phyloP scores from a whole-genome alignment of 257 asterid species.

The Lycium barbarum region DNA sequence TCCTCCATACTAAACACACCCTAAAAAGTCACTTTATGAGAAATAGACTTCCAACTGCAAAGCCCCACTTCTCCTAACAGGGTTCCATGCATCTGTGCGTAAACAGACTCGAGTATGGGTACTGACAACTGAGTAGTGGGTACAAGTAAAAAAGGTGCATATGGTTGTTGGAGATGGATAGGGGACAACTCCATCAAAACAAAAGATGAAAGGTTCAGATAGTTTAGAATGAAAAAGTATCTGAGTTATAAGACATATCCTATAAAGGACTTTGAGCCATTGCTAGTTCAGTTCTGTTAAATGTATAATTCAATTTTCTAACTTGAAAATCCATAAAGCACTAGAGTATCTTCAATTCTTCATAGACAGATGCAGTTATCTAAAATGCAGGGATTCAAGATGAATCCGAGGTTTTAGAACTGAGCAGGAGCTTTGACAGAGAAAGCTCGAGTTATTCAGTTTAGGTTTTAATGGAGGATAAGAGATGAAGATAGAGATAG shows the following conservation, averaged over 20 bases:
- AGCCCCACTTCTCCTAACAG: not conserved
- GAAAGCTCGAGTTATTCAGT: too few species aligned
- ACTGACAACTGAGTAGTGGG: not conserved
- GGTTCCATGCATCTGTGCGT: not conserved
- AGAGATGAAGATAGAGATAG: too few species aligned
- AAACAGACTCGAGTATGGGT: not conserved
- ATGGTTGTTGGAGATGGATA: not conserved
- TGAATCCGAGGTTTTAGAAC: too few species aligned
- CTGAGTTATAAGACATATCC: not conserved
- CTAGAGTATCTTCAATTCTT: not conserved
- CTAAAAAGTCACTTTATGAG: not conserved
- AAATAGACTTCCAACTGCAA: slow-evolving; percentile 14
- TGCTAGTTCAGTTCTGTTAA: not conserved
- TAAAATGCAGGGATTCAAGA: too few species aligned
- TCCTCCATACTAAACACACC: too few species aligned
- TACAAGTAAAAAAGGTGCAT: not conserved
- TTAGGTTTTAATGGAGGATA: too few species aligned
- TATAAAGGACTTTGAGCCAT: not conserved
- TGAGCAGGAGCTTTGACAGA: too few species aligned
- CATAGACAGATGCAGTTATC: too few species aligned
- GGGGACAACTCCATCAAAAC: not conserved
- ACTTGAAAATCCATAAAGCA: not conserved
- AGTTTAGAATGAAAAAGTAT: not conserved
- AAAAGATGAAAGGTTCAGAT: not conserved
- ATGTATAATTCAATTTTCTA: not conserved